These are phyloP conservation scores for Amanita inopinata DNA, from an alignment of 768 basidiomycete species.

Conservation along the genomic window DNA sequence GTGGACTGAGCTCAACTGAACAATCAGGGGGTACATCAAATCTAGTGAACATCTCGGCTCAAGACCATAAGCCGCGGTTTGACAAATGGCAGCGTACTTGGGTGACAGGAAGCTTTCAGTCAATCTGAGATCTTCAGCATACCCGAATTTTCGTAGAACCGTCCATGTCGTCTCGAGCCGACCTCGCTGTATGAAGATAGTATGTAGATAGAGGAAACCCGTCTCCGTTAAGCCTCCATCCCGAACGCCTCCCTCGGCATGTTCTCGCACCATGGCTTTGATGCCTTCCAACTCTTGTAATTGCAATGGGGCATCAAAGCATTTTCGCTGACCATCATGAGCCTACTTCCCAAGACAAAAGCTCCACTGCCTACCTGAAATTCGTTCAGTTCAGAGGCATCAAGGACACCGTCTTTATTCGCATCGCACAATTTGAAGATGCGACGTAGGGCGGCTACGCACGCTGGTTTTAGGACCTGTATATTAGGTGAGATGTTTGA, in stretches of 20 bases:
- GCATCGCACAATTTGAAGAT: constrained; percentile 96
- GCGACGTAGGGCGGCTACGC: constrained; percentile 75
- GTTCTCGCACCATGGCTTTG: constrained; percentile 78
- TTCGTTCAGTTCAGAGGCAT: constrained; percentile 87
- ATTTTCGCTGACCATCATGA: constrained; percentile 59
- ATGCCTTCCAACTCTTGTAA: constrained; percentile 94
- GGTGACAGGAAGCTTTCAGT: constrained; percentile 84
- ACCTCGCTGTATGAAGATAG: constrained; percentile 93
- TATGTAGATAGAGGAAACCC: constrained; percentile 91
- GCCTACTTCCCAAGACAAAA: not conserved
- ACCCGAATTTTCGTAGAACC: constrained; percentile 89
- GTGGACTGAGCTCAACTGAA: constrained; percentile 89
- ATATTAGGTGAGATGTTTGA: constrained; percentile 6
- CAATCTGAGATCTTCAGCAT: constrained; percentile 87
- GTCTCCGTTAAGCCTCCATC: constrained; percentile 81
- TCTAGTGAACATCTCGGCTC: constrained; percentile 40
- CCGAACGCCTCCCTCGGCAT: constrained; percentile 65
- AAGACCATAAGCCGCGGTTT: constrained; percentile 2
- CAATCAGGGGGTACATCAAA: constrained; percentile 92
- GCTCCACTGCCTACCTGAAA: constrained; percentile 77
- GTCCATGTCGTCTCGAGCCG: constrained; percentile 98
- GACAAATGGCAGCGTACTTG: constrained; percentile 44
- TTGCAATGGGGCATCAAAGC: constrained; percentile 90
- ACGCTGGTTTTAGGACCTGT: constrained; percentile 88
- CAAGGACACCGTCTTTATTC: constrained; percentile 89